Percentiles rank a stretch among this genome's conserved stretches.
Conservation (phyloP, 495 filamentous ascomycete species). For the Jackrogersella minutella region DNA sequence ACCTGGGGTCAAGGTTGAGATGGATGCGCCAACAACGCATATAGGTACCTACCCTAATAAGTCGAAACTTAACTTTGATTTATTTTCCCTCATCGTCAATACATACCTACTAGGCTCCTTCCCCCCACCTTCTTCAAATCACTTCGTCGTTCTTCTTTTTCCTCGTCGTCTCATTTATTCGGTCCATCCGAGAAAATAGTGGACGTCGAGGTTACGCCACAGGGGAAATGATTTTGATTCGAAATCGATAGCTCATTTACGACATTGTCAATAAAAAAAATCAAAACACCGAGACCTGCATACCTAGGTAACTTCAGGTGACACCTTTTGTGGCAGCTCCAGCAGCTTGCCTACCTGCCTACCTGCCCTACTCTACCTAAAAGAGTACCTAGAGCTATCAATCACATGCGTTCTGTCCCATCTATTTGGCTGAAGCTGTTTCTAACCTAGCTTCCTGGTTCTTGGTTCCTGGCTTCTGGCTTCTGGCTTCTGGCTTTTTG, state of each 20-base stretch:
- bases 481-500: too few relatives aligned
- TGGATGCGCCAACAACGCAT: conserved; percentile 20
- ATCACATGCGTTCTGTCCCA: too few relatives aligned
- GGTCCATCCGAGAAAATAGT: neutral
- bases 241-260: conserved; percentile 11
- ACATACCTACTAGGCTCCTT: conserved; percentile 5
- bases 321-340: conserved; percentile 1
- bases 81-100: conserved; percentile 17
- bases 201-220: neutral
- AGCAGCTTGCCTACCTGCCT: neutral
- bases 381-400: too few relatives aligned
- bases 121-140: neutral
- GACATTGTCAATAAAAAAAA: conserved; percentile 16
- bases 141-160: too few relatives aligned
- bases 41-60: neutral
- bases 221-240: conserved; percentile 15
- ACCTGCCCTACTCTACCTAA: too few relatives aligned
- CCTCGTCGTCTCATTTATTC: neutral
- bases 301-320: conserved; percentile 5
- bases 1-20: neutral
- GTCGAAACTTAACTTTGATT: neutral
- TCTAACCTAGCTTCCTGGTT: neutral
- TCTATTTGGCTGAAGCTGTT: neutral
- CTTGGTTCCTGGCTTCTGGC: too few relatives aligned
- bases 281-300: conserved; percentile 29